Evolutionary conservation across 495 filamentous ascomycete genomes (phyloP), one percentile per base, ranked within the genome.

Genomic region (Hamigera avellanea): DNA sequence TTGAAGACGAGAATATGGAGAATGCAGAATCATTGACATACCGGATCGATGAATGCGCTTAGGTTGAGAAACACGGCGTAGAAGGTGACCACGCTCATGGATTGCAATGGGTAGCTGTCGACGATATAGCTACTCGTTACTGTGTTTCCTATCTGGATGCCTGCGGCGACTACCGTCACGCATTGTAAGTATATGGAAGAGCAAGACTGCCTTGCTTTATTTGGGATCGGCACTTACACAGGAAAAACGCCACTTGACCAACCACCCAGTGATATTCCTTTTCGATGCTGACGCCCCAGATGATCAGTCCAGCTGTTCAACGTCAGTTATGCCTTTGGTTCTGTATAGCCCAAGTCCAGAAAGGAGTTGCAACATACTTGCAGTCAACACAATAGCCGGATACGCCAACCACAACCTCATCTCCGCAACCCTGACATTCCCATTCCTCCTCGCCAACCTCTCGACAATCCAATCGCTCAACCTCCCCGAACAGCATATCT

Each of bases 111-210:
- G 43, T 78, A 75, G 32, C 61, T 60, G 42, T 78, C 75, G 8
- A 78, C 66, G 14, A 80, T 62, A 38, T 78, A 79, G 16, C 62
- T 57, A 25, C 59, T 72, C 8, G 67, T 56, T 5, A 70, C 62
- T 0, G 72, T 76, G 37, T 79, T 78, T 10, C 73, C 75, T 30
- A 76, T 69, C 41, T 79, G 75, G 39, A 78, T 70, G 15, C 74
- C 75, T 4, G 74, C 67, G 1, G 66, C 68, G 46, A 77, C 68
- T 73, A 33, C 13, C 38, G 26, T 14, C n/a, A n/a, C n/a, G n/a
- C 5, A 27, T 21, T 16, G 16, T 37, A 19, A 49, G 34, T 32
- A 37, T 31, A 13, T 19, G 19, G 27, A 23, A 36, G 32, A 17
- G 15, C 13, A 34, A 27, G 19, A 9, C 4, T 5, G 21, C 21